A percentile compares a stretch with the other conserved stretches of the same genome.
Conservation (phyloP, 257 asterid genomes). For the Solanum neorickii region DNA sequence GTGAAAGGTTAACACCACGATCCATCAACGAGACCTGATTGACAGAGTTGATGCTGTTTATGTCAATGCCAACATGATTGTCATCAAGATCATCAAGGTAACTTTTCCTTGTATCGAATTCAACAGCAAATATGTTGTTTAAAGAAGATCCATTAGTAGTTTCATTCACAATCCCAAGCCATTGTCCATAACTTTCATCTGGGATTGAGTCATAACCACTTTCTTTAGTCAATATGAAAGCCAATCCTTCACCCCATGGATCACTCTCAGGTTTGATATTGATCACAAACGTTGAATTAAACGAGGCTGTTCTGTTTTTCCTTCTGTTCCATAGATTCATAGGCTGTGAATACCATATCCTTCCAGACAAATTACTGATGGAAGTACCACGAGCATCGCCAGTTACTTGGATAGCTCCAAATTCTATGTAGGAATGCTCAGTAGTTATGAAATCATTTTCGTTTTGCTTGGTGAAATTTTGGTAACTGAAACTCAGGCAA, state of each 20-base stretch:
- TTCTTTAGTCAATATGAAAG: constrained; percentile 9
- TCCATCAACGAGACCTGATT: neutral
- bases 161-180: constrained; percentile 8
- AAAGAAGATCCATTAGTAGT: neutral
- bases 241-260: constrained; percentile 7
- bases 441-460: neutral
- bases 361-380: neutral
- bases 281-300: constrained; percentile 1
- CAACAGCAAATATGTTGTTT: neutral
- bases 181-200: neutral
- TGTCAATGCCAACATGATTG: constrained; percentile 11
- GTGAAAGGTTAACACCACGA: neutral
- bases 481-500: constrained; percentile 1
- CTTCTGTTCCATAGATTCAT: constrained; percentile 4
- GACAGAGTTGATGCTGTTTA: constrained; percentile 1
- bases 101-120: constrained; percentile 6
- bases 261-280: neutral
- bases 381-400: neutral
- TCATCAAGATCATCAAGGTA: constrained; percentile 4
- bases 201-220: neutral
- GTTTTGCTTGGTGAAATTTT: neutral
- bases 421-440: neutral
- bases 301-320: neutral
- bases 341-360: neutral
- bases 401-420: neutral